phyloP scores from a whole-genome alignment of 805 yeast genomes.

The Pichia deserticola region DNA sequence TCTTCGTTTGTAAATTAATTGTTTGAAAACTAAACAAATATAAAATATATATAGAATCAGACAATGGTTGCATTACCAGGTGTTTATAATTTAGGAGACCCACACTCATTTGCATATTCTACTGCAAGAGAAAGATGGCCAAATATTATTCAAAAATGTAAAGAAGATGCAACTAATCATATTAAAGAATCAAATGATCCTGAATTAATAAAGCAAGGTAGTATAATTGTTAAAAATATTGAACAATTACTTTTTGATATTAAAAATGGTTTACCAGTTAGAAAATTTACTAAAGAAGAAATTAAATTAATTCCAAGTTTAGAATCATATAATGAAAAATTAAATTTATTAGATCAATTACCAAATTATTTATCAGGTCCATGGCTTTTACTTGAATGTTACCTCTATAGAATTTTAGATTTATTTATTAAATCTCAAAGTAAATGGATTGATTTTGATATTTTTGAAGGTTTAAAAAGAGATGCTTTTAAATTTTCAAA shows the following conservation, averaged over 20 bases:
- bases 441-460: slow-evolving; percentile 55
- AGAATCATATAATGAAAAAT: slow-evolving; percentile 51
- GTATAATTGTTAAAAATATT: slow-evolving; percentile 35
- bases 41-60: background rate
- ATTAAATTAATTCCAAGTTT: slow-evolving; percentile 34
- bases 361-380: slow-evolving; percentile 77
- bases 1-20: background rate
- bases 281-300: slow-evolving; percentile 28
- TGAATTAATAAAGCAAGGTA: slow-evolving; percentile 39
- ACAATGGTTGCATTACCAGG: slow-evolving; percentile 29
- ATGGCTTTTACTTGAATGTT: slow-evolving; percentile 86
- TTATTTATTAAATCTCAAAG: slow-evolving; percentile 32
- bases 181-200: slow-evolving; percentile 2
- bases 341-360: slow-evolving; percentile 28
- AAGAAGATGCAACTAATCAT: slow-evolving; percentile 44
- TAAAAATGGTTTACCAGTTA: slow-evolving; percentile 35
- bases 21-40: background rate
- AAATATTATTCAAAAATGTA: slow-evolving; percentile 58
- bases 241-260: slow-evolving; percentile 38
- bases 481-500: slow-evolving; percentile 68
- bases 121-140: slow-evolving; percentile 88
- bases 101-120: slow-evolving; percentile 70
- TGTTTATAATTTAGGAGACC: slow-evolving; percentile 58
- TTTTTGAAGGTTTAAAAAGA: slow-evolving; percentile 64
- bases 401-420: slow-evolving; percentile 65